These are phyloP conservation scores for Hymenoscyphus occultus DNA, from an alignment of 2,329 filamentous ascomycete genomes.

Conservation along the genomic window DNA sequence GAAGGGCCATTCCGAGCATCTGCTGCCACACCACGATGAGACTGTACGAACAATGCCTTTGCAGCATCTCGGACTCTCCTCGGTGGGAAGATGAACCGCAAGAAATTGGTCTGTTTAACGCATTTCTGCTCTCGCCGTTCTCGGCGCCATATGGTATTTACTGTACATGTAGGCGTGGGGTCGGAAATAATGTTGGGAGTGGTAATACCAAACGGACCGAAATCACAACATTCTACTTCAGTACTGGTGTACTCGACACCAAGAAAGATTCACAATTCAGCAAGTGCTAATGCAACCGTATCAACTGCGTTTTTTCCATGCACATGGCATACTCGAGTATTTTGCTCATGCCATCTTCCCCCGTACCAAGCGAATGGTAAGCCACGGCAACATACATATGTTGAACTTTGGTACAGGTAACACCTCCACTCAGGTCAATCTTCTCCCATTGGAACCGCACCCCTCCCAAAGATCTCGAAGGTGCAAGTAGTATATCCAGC, in stretches of 20 bases:
- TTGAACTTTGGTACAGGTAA: background rate
- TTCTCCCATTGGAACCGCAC: background rate
- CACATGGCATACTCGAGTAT: background rate
- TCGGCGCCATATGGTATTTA: background rate
- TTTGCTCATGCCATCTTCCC: background rate
- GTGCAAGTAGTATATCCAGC: background rate
- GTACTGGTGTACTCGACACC: background rate
- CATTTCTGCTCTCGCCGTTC: background rate
- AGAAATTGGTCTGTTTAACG: background rate
- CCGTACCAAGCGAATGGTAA: background rate
- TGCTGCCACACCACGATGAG: background rate
- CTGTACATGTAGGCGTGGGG: background rate
- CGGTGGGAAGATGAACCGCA: background rate
- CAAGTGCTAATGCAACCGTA: background rate
- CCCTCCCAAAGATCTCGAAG: background rate
- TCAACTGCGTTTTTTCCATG: background rate
- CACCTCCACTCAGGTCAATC: background rate
- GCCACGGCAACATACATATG: background rate
- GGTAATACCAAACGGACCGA: conserved; percentile 2
- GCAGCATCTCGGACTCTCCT: background rate
- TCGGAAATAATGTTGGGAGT: background rate
- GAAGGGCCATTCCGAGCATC: background rate
- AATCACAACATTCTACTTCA: background rate
- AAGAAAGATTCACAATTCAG: background rate
- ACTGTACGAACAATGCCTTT: background rate